Base-by-base conservation (phyloP, 2,329 filamentous ascomycete species). In the Arthrobotrys conoides region DNA sequence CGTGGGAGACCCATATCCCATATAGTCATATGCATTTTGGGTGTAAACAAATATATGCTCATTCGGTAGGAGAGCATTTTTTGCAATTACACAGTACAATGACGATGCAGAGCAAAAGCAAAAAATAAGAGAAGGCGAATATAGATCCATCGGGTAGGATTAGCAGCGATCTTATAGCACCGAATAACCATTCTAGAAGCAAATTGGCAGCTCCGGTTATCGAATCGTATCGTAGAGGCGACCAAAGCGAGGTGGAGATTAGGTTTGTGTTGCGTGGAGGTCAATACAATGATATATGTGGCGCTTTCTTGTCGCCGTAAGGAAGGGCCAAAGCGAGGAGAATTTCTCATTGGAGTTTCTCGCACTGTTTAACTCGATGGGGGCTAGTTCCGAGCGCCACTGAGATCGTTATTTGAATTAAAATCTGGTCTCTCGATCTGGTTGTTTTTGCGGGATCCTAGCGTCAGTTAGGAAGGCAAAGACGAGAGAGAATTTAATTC, bases 261-360 rank as follows among this genome's bases (percentile, higher is more conserved):
- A 30, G 38, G 46, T 53, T 71, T 77, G 73, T 77, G 73, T 77
- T 77, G 73, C 67, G 67, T 57, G 73, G 73, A 71, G 67, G 61
- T 77, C 73, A 61, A 71, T 44, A 51, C 49, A 30, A 64, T 67
- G 57, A 65, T 18, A 66, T 65, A 72, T 65, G 72, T 76, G 72
- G 72, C 72, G 72, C 66, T 70, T 30, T 76, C 66, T 70, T 70
- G 71, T 69, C 65, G 46, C 65, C 53, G 49, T n/a, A 30, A n/a
- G 27, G 41, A 51, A 55, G 36, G 61, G 33, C 59, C 70, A 73
- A 67, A 61, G 59, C 41, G 61, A 67, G 63, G 61, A 22, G 30
- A 49, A 61, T 61, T 59, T 66, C 36, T 41, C 30, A 41, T 70
- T 69, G 57, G 22, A 57, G 16, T 53, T 61, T 71, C 61, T 67